Evolutionary conservation across 2,329 filamentous ascomycete genomes (phyloP), one percentile per base, ranked within the genome.

Genomic region (Hymenoscyphus albidus): DNA sequence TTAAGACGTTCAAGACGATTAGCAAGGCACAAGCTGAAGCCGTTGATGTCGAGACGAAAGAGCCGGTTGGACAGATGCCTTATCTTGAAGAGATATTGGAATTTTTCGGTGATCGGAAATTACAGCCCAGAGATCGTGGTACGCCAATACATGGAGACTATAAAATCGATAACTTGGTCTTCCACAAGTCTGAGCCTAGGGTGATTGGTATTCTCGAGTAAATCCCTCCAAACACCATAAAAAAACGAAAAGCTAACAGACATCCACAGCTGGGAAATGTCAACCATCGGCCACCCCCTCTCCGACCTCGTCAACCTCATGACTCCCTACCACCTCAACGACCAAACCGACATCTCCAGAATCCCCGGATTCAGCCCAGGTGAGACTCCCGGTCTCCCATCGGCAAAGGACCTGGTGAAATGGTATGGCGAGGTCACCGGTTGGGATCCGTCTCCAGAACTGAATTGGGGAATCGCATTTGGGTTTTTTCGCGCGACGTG

Each of bases 81-180:
- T 86, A 94, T 75, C 93, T 96, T 74, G 84, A 89, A 63, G 90
- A 92, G 54, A 89, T 94, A 80, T 83, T 95, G 55, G 77, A 76
- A 1, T 97, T 95, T 78, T 97, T 97, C 77, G 82, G 80, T 59
- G 83, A 93, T 72, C 81, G 85, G 69, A 77, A 76, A 64, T 83
- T 82, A 59, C 92, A 94, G 78, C 94, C 94, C 0, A 80, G 82
- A 67, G 94, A 98, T 75, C 83, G 91, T 67, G 87, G 85, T 27
- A 89, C 88, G 4, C 84, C 97, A 68, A 88, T 98, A 38, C 95
- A 98, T 74, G 95, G 95, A 42, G 95, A 99, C 77, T 99, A 94
- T 81, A 99, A 98, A 81, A 96, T 94, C 73, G 91, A 95, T 76
- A 95, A 95, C 72, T 77, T 94, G 69, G 87, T 95, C 51, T 99